Evolutionary conservation across 306 rosid species (phyloP).

Genomic region (Prunus fruticosa): DNA sequence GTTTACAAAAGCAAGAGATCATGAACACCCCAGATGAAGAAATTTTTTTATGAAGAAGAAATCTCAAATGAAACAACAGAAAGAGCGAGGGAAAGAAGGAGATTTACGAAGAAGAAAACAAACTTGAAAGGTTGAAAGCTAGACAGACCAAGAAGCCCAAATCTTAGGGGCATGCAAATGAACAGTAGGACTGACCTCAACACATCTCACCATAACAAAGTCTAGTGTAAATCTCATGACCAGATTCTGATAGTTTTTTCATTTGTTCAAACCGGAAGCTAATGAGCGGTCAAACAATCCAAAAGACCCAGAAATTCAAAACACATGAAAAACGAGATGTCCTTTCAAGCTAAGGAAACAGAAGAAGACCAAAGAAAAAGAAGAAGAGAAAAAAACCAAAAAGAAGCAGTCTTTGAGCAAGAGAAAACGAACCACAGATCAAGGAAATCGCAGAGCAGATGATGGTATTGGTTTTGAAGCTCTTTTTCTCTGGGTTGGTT

Average conservation of each 20-base stretch:
- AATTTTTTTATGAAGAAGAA: not conserved
- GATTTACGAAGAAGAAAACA: not conserved
- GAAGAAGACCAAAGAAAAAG: not conserved
- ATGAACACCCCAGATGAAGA: not conserved
- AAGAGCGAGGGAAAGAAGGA: not conserved
- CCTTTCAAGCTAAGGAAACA: not conserved
- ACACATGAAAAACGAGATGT: conserved; percentile 10
- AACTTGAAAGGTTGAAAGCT: not conserved
- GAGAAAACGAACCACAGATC: conserved; percentile 17
- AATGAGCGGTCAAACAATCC: conserved; percentile 1
- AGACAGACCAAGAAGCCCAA: not conserved
- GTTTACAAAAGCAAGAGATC: not conserved
- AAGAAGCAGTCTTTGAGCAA: not conserved
- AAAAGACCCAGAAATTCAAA: conserved; percentile 11
- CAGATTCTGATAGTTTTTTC: conserved; percentile 5
- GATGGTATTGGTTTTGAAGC: conserved; percentile 7
- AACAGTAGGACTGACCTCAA: conserved; percentile 13
- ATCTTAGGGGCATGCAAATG: not conserved
- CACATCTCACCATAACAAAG: not conserved
- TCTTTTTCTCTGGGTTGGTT: not conserved
- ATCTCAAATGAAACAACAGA: not conserved
- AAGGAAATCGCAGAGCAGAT: conserved; percentile 17
- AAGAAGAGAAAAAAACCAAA: not conserved
- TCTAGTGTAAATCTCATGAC: conserved; percentile 10
- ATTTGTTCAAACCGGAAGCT: not conserved